A percentile compares a stretch with the other conserved stretches of the same genome.
These are phyloP conservation scores for Sugiyamaella marilandica DNA, from an alignment of 805 yeast genomes.

Conservation along the genomic window DNA sequence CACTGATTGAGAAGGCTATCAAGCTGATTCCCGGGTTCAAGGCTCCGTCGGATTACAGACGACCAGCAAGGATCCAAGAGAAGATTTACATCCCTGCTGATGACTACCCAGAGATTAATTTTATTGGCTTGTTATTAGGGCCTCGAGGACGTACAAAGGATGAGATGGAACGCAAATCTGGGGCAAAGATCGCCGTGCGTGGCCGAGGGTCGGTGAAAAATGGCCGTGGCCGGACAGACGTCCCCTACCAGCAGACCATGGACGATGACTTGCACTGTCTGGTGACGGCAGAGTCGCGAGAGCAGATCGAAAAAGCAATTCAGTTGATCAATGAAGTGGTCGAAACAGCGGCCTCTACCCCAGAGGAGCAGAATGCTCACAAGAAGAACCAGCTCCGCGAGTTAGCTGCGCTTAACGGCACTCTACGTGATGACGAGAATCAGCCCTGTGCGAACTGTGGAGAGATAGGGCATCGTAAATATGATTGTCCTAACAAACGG, in stretches of 20 bases:
- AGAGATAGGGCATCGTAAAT: constrained; percentile 56
- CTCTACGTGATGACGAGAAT: constrained; percentile 73
- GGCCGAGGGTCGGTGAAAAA: constrained; percentile 96
- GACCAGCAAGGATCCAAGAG: constrained; percentile 69
- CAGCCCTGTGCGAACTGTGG: constrained; percentile 64
- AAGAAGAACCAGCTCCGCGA: constrained; percentile 89
- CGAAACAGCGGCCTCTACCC: constrained; percentile 78
- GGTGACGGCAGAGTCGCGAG: constrained; percentile 76
- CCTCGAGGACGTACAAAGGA: constrained; percentile 92
- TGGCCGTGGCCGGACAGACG: constrained; percentile 58
- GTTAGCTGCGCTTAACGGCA: constrained; percentile 91
- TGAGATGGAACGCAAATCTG: constrained; percentile 74
- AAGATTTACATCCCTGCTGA: constrained; percentile 80
- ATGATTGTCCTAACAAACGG: constrained; percentile 55
- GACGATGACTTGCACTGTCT: constrained; percentile 87
- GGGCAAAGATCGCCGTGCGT: constrained; percentile 84
- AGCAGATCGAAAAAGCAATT: constrained; percentile 69
- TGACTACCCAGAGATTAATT: constrained; percentile 87
- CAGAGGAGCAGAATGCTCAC: constrained; percentile 88
- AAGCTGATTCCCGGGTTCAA: constrained; percentile 66
- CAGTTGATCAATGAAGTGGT: constrained; percentile 69
- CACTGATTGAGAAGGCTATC: constrained; percentile 69
- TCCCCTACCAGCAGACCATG: constrained; percentile 46
- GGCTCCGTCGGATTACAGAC: constrained; percentile 73
- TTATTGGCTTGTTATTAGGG: constrained; percentile 85